These are phyloP conservation scores for Aphanomyces stellatus DNA, from an alignment of 352 stramenopile species.

Conservation along the genomic window DNA sequence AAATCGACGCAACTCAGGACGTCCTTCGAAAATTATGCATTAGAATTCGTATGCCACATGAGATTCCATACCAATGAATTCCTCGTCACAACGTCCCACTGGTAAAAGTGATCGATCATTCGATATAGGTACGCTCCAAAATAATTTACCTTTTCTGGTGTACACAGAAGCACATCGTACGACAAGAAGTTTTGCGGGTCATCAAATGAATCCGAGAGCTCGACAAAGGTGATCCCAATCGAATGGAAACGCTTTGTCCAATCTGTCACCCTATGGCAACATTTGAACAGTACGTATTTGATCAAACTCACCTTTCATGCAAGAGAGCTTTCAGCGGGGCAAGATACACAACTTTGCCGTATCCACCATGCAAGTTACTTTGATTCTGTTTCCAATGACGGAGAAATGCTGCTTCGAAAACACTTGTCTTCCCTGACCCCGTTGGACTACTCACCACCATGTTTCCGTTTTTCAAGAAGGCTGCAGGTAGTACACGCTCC, in stretches of 20 bases:
- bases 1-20: slow-evolving; percentile 8
- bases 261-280: slow-evolving; percentile 24
- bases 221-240: slow-evolving; percentile 31
- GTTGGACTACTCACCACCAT: slow-evolving; percentile 40
- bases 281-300: background rate
- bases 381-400: slow-evolving; percentile 22
- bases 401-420: slow-evolving; percentile 42
- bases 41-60: background rate
- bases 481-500: slow-evolving; percentile 28
- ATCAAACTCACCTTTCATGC: slow-evolving; percentile 30
- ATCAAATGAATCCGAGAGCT: slow-evolving; percentile 25
- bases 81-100: slow-evolving; percentile 38
- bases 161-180: slow-evolving; percentile 32
- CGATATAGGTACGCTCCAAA: background rate
- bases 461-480: slow-evolving; percentile 28
- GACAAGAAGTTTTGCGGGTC: slow-evolving; percentile 6
- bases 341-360: slow-evolving; percentile 35
- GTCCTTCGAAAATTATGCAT: background rate
- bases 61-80: slow-evolving; percentile 11
- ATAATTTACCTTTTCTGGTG: slow-evolving; percentile 37
- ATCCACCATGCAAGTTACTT: background rate
- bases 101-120: background rate
- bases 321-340: slow-evolving; percentile 36
- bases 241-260: slow-evolving; percentile 34
- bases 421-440: slow-evolving; percentile 38